Evolutionary conservation across 768 basidiomycete genomes (phyloP), one percentile per base, ranked within the genome.

Genomic region (Xerocomellus amylosporus): DNA sequence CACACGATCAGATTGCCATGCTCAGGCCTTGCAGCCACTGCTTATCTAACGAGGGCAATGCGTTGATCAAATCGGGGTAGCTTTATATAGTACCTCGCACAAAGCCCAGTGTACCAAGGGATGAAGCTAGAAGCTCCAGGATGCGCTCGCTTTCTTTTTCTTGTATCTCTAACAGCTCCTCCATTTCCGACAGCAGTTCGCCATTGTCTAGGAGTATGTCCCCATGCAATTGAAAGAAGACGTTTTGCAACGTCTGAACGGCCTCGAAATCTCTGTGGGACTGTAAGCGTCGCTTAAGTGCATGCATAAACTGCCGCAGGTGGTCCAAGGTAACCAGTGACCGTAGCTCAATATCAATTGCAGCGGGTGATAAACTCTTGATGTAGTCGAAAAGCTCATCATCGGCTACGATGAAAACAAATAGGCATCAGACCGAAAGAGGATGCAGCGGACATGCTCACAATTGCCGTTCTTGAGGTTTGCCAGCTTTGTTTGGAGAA

Each of bases 231-330:
- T 83, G 83, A 39, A 98, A 73, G 69, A 97, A 93, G 2, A 96
- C 87, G 58, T 78, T 85, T 62, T 93, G 79, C 65, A 95, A 78
- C 1, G 94, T 82, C 70, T 98, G 93, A 4, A 96, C 90, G 13
- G 93, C 94, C 71, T 99, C 97, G 64, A 97, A 98, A 73, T 99
- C 97, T 45, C 83, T 82, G 60, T 86, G 90, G 8, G 89, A 90
- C 33, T 70, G 73, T 26, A 98, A 77, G 4, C 96, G 85, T 51
- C 74, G 81, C 12, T 77, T 81, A 24, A 98, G 76, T 0, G 93
- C 88, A 54, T 78, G 74, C 43, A 97, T 73, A 74, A 98, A 98
- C 19, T 77, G 68, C 1, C 70, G 73, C 20, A 95, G 77, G 50
- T 81, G 79, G 40, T 84, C 77, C 34, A 90, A 73, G 4, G 85